These are phyloP conservation scores for Silene latifolia DNA, from an alignment of 148 eudicot genomes.

Conservation along the genomic window DNA sequence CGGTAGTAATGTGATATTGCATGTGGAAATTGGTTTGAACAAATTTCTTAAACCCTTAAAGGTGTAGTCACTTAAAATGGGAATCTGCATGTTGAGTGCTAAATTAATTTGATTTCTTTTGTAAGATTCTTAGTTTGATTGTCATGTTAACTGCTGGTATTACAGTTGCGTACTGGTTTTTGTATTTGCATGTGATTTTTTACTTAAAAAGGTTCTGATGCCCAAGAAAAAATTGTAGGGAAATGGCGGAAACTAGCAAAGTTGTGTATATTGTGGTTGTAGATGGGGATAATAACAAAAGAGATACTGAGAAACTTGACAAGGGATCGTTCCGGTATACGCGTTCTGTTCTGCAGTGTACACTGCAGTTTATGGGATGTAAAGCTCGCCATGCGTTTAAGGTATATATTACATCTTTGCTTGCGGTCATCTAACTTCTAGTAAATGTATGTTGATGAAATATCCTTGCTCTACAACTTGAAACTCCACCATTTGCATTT, in stretches of 20 bases:
- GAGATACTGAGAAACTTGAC: slow-evolving; percentile 23
- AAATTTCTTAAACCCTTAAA: no score
- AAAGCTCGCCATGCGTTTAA: slow-evolving; percentile 97
- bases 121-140: not conserved
- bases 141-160: not conserved
- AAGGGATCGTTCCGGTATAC: slow-evolving; percentile 78
- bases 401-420: slow-evolving; percentile 34
- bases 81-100: not conserved
- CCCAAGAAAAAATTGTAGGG: slow-evolving; percentile 4
- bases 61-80: not conserved
- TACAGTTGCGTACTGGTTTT: not conserved
- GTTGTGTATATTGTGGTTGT: slow-evolving; percentile 73
- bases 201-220: not conserved
- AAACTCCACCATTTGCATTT: no score
- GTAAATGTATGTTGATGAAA: no score
- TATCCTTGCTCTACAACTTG: not conserved
- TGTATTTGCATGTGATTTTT: slow-evolving; percentile 1
- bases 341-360: slow-evolving; percentile 79
- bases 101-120: no score
- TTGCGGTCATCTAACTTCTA: not conserved
- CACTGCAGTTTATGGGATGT: slow-evolving; percentile 97
- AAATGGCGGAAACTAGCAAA: slow-evolving; percentile 67
- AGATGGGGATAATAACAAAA: slow-evolving; percentile 39
- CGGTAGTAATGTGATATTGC: no score
- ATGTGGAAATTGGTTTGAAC: no score